These are phyloP conservation scores for Andalucia godoyi DNA, from an alignment of 78 protist species.

Conservation along the genomic window DNA sequence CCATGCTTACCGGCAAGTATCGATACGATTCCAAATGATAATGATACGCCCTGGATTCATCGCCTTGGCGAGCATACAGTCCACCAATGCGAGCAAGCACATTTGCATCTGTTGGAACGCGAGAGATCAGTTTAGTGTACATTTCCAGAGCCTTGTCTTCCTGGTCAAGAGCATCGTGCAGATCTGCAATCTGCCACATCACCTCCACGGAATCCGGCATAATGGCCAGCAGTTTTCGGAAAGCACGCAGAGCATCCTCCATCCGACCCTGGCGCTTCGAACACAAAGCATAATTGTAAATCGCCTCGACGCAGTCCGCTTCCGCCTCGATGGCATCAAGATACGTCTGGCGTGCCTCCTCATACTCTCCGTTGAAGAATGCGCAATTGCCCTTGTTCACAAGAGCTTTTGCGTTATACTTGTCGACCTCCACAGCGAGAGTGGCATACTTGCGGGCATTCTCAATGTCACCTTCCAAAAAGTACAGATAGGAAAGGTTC, in stretches of 20 bases:
- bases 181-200: conserved; percentile 6
- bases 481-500: conserved; percentile 65
- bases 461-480: conserved; percentile 41
- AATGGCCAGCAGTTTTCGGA: conserved; percentile 23
- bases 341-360: conserved; percentile 28
- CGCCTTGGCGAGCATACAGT: conserved; percentile 15
- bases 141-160: conserved; percentile 13
- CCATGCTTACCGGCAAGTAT: conserved; percentile 44
- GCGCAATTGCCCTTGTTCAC: conserved; percentile 57
- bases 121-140: conserved; percentile 19
- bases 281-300: conserved; percentile 54
- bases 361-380: background rate
- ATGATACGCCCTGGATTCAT: conserved; percentile 45
- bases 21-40: conserved; percentile 35
- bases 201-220: conserved; percentile 37
- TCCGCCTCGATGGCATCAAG: conserved; percentile 48
- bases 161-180: background rate
- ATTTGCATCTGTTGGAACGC: conserved; percentile 45
- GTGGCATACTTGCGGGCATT: conserved; percentile 48
- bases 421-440: conserved; percentile 31
- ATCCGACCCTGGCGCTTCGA: conserved; percentile 10
- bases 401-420: conserved; percentile 66
- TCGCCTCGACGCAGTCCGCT: conserved; percentile 57
- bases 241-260: conserved; percentile 31
- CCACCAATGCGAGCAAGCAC: conserved; percentile 36